Conservation (phyloP, 257 asterid genomes). For the Lavandula angustifolia region DNA sequence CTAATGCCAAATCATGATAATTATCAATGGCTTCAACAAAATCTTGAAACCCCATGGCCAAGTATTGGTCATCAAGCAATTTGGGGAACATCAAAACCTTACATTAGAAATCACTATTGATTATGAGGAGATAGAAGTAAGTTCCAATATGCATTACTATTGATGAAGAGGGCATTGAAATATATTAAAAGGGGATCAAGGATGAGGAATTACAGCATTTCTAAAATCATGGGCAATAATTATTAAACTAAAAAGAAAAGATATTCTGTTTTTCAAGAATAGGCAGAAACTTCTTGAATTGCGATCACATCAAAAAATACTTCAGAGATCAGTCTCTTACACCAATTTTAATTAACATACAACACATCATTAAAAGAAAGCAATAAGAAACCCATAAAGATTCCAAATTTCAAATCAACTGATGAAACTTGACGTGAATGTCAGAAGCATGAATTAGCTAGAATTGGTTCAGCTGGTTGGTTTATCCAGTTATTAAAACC, state of each 20-base stretch:
- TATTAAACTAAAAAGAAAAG: neutral
- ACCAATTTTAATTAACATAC: neutral
- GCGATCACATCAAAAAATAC: no score
- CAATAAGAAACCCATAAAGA: constrained; percentile 8
- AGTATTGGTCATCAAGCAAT: constrained; percentile 75
- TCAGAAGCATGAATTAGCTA: neutral
- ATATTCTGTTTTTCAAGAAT: constrained; percentile 1
- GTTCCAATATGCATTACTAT: neutral
- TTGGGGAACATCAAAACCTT: constrained; percentile 89
- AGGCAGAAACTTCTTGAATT: neutral
- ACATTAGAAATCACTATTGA: constrained; percentile 21
- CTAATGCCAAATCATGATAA: constrained; percentile 81
- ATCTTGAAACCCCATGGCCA: constrained; percentile 71
- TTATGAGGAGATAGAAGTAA: constrained; percentile 21
- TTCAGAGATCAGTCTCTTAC: neutral
- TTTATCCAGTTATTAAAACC: constrained; percentile 7
- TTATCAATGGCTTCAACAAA: constrained; percentile 87
- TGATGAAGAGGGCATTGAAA: constrained; percentile 23
- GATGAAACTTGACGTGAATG: constrained; percentile 3
- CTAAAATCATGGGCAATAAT: constrained; percentile 4
- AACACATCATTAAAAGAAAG: neutral
- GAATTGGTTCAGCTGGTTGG: constrained; percentile 9
- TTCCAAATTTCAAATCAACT: neutral
- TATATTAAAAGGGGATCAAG: constrained; percentile 15
- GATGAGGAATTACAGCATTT: constrained; percentile 24